phyloP scores from a whole-genome alignment of 2,329 filamentous ascomycete genomes.

The Trichoderma afroharzianum region DNA sequence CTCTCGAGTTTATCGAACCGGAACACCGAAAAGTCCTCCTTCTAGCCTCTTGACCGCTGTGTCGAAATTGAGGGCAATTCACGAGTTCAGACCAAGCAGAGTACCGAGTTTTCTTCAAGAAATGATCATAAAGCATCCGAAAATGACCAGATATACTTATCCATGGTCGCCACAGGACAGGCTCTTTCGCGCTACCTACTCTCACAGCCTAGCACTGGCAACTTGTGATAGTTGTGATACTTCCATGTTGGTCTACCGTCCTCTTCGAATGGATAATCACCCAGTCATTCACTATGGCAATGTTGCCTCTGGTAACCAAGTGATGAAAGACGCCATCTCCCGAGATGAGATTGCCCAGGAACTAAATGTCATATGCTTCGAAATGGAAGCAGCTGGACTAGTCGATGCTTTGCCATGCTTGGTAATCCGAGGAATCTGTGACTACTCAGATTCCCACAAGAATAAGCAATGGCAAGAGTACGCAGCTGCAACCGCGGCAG shows the following conservation, averaged over 20 bases:
- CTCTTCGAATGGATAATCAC: neutral
- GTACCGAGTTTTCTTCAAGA: neutral
- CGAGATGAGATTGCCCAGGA: neutral
- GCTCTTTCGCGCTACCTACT: neutral
- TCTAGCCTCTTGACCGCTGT: neutral
- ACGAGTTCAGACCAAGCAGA: neutral
- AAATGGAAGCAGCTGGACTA: slow-evolving; percentile 16
- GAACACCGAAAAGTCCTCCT: neutral
- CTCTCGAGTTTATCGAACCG: neutral
- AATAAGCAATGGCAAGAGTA: slow-evolving; percentile 16
- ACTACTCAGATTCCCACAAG: slow-evolving; percentile 17
- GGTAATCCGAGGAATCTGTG: slow-evolving; percentile 14
- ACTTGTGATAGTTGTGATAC: neutral
- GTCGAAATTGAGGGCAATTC: neutral
- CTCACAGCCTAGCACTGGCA: neutral
- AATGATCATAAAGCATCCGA: neutral
- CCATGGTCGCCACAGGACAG: neutral
- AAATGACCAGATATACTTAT: neutral
- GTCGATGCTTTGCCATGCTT: neutral
- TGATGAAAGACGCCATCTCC: neutral
- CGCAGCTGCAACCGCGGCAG: slow-evolving; percentile 5
- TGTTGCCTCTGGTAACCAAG: slow-evolving; percentile 13
- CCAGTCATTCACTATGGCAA: slow-evolving; percentile 6
- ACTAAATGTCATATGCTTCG: slow-evolving; percentile 5
- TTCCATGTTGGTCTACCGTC: neutral